phyloP scores from a whole-genome alignment of 2,329 filamentous ascomycete genomes.

The Pseudogymnoascus sp. region DNA sequence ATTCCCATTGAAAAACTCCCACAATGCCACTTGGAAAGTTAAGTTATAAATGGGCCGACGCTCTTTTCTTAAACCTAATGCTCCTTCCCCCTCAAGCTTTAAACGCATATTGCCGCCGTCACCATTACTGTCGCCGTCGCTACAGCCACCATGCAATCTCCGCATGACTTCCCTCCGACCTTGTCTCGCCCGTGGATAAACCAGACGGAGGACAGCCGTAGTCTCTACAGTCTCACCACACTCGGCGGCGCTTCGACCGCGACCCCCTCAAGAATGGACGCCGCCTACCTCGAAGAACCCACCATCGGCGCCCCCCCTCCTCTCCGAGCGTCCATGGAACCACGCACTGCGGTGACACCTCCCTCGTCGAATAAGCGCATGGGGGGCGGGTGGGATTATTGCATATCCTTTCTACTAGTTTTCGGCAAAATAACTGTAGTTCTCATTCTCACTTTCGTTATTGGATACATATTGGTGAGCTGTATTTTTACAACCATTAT shows the following conservation, averaged over 20 bases:
- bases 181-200: background rate
- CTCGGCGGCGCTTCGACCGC: background rate
- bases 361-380: background rate
- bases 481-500: background rate
- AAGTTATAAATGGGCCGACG: background rate
- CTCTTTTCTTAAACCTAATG: background rate
- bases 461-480: background rate
- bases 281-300: background rate
- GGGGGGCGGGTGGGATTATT: background rate
- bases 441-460: background rate
- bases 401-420: too few species aligned
- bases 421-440: too few species aligned
- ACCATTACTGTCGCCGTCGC: background rate
- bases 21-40: background rate
- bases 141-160: background rate
- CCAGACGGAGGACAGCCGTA: background rate
- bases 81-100: background rate
- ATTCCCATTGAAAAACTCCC: background rate
- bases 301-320: background rate
- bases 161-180: background rate
- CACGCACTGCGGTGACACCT: background rate
- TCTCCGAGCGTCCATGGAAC: background rate
- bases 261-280: background rate
- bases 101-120: background rate
- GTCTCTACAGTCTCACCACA: background rate